These are phyloP conservation scores for Pisolithus sp. DNA, from an alignment of 768 basidiomycete species.

Conservation along the genomic window DNA sequence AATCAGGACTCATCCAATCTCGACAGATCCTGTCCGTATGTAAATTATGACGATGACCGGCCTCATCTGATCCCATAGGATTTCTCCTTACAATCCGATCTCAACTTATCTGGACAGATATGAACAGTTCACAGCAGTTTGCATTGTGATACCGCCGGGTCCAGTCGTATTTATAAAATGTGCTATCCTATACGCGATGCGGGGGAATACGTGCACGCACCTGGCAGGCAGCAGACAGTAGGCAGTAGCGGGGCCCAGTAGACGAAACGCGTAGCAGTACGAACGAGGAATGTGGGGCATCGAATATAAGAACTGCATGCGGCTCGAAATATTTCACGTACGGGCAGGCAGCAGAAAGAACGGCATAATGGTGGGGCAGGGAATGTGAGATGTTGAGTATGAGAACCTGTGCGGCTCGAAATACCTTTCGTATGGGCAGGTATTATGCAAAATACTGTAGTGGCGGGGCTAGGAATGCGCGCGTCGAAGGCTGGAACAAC, in stretches of 20 bases:
- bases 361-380: background rate
- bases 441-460: no score
- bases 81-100: background rate
- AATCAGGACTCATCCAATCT: no score
- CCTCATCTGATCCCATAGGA: background rate
- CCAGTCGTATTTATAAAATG: background rate
- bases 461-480: no score
- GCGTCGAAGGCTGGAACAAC: background rate
- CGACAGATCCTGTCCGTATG: no score
- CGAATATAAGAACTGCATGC: no score
- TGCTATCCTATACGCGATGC: background rate
- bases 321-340: no score
- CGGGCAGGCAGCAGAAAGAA: background rate
- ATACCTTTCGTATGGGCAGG: no score
- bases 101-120: background rate
- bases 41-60: background rate
- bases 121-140: background rate
- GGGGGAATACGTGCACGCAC: background rate
- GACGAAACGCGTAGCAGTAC: no score
- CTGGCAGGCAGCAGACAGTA: no score
- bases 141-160: background rate
- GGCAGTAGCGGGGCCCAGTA: no score
- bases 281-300: no score
- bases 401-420: no score
- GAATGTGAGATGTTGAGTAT: background rate